These are phyloP conservation scores for Curvularia hawaiiensis DNA, from an alignment of 2,329 filamentous ascomycete species.

Conservation along the genomic window DNA sequence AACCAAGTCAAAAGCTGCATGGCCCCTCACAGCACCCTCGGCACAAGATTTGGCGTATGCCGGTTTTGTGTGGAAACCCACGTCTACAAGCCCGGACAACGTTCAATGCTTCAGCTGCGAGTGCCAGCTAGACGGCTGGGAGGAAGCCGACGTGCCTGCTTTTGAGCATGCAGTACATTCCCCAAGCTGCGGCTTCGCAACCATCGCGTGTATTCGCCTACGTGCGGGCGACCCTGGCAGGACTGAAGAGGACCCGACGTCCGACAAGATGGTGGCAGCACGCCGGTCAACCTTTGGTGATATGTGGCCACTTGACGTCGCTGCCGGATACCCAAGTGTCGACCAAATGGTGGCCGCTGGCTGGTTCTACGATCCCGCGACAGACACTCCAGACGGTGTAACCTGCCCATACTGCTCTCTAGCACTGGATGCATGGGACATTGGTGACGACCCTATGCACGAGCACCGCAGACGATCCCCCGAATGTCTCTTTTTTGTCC, in stretches of 20 bases:
- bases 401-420: slow-evolving; percentile 91
- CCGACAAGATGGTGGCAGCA: slow-evolving; percentile 73
- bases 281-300: slow-evolving; percentile 82
- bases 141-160: slow-evolving; percentile 80
- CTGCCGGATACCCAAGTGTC: slow-evolving; percentile 33
- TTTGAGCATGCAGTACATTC: slow-evolving; percentile 86
- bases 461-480: slow-evolving; percentile 84
- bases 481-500: slow-evolving; percentile 80
- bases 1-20: slow-evolving; percentile 53
- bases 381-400: slow-evolving; percentile 84
- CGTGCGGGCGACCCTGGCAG: slow-evolving; percentile 65
- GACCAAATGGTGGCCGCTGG: slow-evolving; percentile 89
- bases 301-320: slow-evolving; percentile 81
- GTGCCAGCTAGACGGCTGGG: slow-evolving; percentile 89
- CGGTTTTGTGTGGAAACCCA: slow-evolving; percentile 88
- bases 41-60: slow-evolving; percentile 81
- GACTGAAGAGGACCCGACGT: slow-evolving; percentile 75
- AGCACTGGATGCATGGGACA: slow-evolving; percentile 93
- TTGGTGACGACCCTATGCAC: slow-evolving; percentile 86
- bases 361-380: slow-evolving; percentile 89
- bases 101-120: slow-evolving; percentile 86
- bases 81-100: slow-evolving; percentile 78
- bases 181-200: slow-evolving; percentile 83
- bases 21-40: slow-evolving; percentile 77
- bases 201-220: slow-evolving; percentile 62